Base-by-base conservation (phyloP, 352 stramenopile genomes). In the Bremia lactucae region DNA sequence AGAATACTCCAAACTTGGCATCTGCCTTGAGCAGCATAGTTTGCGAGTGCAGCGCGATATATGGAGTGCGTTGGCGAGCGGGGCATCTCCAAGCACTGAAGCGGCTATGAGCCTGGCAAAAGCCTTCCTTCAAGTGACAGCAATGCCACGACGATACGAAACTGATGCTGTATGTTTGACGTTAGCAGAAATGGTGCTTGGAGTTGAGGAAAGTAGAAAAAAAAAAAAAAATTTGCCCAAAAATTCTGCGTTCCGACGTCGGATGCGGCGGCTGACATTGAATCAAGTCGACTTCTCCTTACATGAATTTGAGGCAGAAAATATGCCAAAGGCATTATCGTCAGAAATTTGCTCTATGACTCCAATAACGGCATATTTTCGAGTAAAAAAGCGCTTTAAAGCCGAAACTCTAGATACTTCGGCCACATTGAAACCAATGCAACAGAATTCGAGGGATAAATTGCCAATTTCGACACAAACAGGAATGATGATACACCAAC, bases 21-120 rank as follows among this genome's bases (percentile, higher is more conserved):
- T 87, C 0, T 35, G 54, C 6, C 51, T 87, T 23, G 69, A 87
- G 31, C 42, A 62, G 19, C 34, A 79, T 25, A 31, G 55, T 6
- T 20, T 73, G 16, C 18, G 39, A 14, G 60, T 58, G 3, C 74
- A 87, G 41, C 69, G 74, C 0, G 65, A 80, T 23, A 51, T 82
- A 15, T 87, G 69, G 72, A 81, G 69, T 29, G 67, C 68, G 22
- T 46, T 84, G 18, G 60, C 62, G 8, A 68, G 57, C 20, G 28
- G 42, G 21, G 55, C 47, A 15, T 52, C 45, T 31, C 40, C 41
- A 0, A 35, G 20, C n/a, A 16, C 44, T 33, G 24, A 36, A 4
- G 45, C n/a, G 10, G 42, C 33, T 19, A 43, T 40, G 36, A 20
- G 14, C 14, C 37, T 72, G 22, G 62, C 55, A 15, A 41, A 40